Evolutionary conservation across 805 yeast species (phyloP).

Genomic region (Isabelozyma pseudorhagii): DNA sequence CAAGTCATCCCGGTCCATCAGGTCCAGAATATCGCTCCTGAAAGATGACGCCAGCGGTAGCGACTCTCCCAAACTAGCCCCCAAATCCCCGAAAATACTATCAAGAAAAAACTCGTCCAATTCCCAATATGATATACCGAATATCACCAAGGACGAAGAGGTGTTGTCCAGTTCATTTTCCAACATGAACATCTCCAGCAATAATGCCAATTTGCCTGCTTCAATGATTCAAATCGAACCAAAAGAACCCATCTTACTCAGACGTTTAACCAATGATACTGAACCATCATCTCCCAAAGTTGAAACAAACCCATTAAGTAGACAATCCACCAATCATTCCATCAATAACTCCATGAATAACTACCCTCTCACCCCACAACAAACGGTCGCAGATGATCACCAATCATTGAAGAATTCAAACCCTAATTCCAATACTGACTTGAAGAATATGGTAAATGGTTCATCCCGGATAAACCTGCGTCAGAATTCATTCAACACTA

Average conservation of each 20-base stretch:
- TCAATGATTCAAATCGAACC: slow-evolving; percentile 71
- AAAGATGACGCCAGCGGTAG: slow-evolving; percentile 3
- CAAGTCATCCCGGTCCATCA: slow-evolving; percentile 44
- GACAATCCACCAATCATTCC: slow-evolving; percentile 14
- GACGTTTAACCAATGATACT: slow-evolving; percentile 45
- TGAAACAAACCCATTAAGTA: slow-evolving; percentile 7
- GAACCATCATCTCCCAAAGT: slow-evolving; percentile 5
- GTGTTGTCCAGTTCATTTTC: slow-evolving; percentile 8
- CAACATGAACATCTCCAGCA: slow-evolving; percentile 2
- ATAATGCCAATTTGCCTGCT: slow-evolving; percentile 47
- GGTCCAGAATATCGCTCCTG: slow-evolving; percentile 31
- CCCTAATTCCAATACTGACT: background rate
- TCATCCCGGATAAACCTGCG: background rate
- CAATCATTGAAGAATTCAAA: background rate
- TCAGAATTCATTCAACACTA: background rate
- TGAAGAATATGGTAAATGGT: background rate
- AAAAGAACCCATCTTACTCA: slow-evolving; percentile 66
- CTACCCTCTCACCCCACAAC: background rate
- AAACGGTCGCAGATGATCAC: background rate
- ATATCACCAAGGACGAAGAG: slow-evolving; percentile 8
- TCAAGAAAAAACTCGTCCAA: slow-evolving; percentile 27
- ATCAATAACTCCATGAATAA: background rate
- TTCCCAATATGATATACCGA: slow-evolving; percentile 2
- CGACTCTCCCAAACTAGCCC: slow-evolving; percentile 16
- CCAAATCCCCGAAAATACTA: slow-evolving; percentile 26